A percentile compares a stretch with the other conserved stretches of the same genome.
These are phyloP conservation scores for Musa itinerans DNA, from an alignment of 176 grass and related monocot species.

Conservation along the genomic window DNA sequence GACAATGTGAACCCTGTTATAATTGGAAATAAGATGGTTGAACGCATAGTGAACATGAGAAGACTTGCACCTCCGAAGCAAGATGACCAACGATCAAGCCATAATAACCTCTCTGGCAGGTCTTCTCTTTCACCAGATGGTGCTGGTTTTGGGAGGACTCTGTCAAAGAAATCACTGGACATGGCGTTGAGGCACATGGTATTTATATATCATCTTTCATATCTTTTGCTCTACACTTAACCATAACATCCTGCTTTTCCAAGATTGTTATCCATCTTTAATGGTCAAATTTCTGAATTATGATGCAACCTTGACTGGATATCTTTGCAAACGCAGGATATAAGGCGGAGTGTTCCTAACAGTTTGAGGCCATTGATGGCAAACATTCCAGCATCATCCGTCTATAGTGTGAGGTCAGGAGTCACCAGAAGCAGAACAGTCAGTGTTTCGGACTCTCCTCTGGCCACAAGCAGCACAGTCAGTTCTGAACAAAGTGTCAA, in stretches of 20 bases:
- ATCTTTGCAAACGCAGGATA: slow-evolving; percentile 44
- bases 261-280: no score
- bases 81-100: slow-evolving; percentile 51
- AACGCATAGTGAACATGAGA: slow-evolving; percentile 96
- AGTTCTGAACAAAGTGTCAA: slow-evolving; percentile 85
- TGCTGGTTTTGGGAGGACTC: slow-evolving; percentile 64
- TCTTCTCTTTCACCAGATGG: slow-evolving; percentile 74
- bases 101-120: slow-evolving; percentile 46
- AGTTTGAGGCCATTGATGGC: slow-evolving; percentile 80
- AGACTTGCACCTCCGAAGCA: slow-evolving; percentile 84
- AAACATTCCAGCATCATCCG: slow-evolving; percentile 85
- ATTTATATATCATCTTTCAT: neutral
- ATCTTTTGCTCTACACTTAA: neutral
- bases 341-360: slow-evolving; percentile 92
- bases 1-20: slow-evolving; percentile 68
- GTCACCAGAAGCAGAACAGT: slow-evolving; percentile 50
- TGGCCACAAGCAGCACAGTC: slow-evolving; percentile 78
- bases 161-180: slow-evolving; percentile 94
- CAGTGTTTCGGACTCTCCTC: slow-evolving; percentile 67
- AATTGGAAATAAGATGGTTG: slow-evolving; percentile 98
- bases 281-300: no score
- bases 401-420: slow-evolving; percentile 62
- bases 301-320: neutral
- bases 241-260: neutral
- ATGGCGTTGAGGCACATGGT: slow-evolving; percentile 99